Conservation (phyloP, 108 stramenopile species). For the Cyclotella choctawhatcheeana region DNA sequence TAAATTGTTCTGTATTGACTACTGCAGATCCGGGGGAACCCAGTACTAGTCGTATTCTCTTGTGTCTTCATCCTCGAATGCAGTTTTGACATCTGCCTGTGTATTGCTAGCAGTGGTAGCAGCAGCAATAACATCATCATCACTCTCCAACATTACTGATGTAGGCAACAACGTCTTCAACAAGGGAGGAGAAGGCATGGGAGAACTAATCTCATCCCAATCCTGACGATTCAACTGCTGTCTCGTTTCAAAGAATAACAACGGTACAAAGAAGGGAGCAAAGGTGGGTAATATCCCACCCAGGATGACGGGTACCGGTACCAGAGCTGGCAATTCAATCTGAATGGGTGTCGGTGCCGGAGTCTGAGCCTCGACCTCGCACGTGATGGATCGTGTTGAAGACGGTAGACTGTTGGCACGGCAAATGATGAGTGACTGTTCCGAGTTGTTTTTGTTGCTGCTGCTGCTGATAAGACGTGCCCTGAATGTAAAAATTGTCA, state of each 20-base stretch:
- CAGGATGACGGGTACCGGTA: neutral
- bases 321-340: neutral
- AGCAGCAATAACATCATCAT: too few relatives aligned
- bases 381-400: conserved; percentile 5
- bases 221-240: neutral
- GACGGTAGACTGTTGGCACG: conserved; percentile 11
- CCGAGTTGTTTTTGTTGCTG: too few relatives aligned
- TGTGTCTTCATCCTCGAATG: too few relatives aligned
- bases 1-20: too few relatives aligned
- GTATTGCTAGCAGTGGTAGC: too few relatives aligned
- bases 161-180: too few relatives aligned
- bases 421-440: conserved; percentile 38
- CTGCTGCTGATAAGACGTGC: conserved; percentile 26
- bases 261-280: conserved; percentile 23
- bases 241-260: conserved; percentile 11
- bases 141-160: too few relatives aligned
- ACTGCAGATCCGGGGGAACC: too few relatives aligned
- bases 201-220: neutral
- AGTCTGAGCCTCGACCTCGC: conserved; percentile 7
- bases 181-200: too few relatives aligned
- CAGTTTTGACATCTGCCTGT: too few relatives aligned
- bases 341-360: neutral
- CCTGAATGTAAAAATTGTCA: conserved; percentile 25
- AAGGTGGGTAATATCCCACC: conserved; percentile 15
- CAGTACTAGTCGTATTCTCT: too few relatives aligned